phyloP scores from a whole-genome alignment of 768 basidiomycete species.

The Guyanaporus albipodus region DNA sequence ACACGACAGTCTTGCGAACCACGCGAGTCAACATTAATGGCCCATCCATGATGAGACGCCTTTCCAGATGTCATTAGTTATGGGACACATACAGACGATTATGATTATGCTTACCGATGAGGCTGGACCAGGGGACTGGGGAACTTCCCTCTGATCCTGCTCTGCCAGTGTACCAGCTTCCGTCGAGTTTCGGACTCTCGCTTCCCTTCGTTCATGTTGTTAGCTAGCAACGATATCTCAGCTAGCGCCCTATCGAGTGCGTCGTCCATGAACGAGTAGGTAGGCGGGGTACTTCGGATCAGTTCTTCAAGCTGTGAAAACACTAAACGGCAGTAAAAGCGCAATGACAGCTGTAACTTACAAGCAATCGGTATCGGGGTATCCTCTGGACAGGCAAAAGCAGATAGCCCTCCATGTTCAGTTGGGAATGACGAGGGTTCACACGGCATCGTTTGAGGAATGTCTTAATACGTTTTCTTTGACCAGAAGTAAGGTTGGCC shows the following conservation, averaged over 20 bases:
- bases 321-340: background rate
- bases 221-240: constrained; percentile 86
- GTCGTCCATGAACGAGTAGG: constrained; percentile 70
- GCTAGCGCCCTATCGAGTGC: constrained; percentile 80
- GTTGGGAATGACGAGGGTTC: constrained; percentile 87
- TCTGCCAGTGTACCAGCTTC: constrained; percentile 88
- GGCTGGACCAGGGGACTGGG: constrained; percentile 98
- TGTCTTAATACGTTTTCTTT: constrained; percentile 81
- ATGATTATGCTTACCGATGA: constrained; percentile 60
- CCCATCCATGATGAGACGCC: constrained; percentile 93
- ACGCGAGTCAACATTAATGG: constrained; percentile 81
- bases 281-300: constrained; percentile 78
- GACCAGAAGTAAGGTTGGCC: constrained; percentile 65
- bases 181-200: constrained; percentile 90
- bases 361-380: constrained; percentile 92
- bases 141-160: constrained; percentile 85
- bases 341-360: constrained; percentile 38
- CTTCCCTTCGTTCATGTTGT: constrained; percentile 98
- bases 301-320: constrained; percentile 70
- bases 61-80: constrained; percentile 27
- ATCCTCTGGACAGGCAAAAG: constrained; percentile 94
- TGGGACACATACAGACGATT: background rate
- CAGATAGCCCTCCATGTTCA: constrained; percentile 91
- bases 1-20: constrained; percentile 77
- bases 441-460: constrained; percentile 89